These are phyloP conservation scores for Rhodotorula taiwanensis DNA, from an alignment of 768 basidiomycete species.

Conservation along the genomic window DNA sequence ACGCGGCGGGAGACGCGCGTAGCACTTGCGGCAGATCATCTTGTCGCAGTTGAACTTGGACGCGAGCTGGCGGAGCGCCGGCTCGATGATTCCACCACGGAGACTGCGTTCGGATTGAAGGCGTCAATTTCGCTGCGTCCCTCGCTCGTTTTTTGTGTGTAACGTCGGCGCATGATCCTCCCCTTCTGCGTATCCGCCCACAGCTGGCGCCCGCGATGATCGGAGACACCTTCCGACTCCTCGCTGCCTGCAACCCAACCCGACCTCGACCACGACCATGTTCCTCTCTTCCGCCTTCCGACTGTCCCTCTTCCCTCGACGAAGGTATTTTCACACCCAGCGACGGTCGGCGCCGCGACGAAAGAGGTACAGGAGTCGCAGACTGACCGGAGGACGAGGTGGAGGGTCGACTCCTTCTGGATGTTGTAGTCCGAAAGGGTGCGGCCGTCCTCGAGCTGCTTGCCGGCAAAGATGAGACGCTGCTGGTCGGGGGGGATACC, in stretches of 20 bases:
- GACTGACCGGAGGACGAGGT: conserved; percentile 71
- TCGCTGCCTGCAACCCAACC: too few species aligned
- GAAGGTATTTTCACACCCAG: too few species aligned
- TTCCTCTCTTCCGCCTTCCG: too few species aligned
- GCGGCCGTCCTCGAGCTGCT: conserved; percentile 85
- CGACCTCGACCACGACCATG: too few species aligned
- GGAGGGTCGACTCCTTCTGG: conserved; percentile 79
- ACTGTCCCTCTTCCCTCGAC: too few species aligned
- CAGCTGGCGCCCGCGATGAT: too few species aligned
- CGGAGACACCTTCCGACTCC: too few species aligned
- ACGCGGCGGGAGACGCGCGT: conserved; percentile 96
- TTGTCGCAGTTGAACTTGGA: conserved; percentile 72
- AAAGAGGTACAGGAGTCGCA: too few species aligned
- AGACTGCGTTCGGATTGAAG: conserved; percentile 85
- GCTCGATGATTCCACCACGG: conserved; percentile 97
- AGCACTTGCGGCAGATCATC: conserved; percentile 84
- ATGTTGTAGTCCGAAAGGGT: conserved; percentile 87
- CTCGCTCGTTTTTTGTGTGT: too few species aligned
- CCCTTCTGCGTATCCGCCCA: too few species aligned
- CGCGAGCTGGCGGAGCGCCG: conserved; percentile 93
- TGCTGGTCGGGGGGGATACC: conserved; percentile 90
- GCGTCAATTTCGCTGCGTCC: background rate
- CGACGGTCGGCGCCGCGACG: too few species aligned
- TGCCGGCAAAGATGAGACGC: conserved; percentile 84
- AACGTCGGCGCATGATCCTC: too few species aligned